These are phyloP conservation scores for Boletus chippewaensis DNA, from an alignment of 1,284 basidiomycete genomes.

Conservation along the genomic window DNA sequence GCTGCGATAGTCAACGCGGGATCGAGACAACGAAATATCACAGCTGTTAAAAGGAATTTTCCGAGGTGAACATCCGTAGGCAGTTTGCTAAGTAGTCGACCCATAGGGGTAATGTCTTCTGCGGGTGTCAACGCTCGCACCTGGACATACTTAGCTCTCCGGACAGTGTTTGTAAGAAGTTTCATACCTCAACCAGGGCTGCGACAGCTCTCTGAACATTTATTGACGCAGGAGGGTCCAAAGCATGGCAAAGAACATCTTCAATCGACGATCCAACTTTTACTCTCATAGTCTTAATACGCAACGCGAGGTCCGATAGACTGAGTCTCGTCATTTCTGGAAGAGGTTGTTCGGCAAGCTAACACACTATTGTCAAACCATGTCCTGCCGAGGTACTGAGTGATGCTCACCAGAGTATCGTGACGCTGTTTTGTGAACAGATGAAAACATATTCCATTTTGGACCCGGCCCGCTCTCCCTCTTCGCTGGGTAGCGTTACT, in stretches of 20 bases:
- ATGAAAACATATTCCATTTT: conserved; percentile 89
- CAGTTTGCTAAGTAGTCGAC: conserved; percentile 83
- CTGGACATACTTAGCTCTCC: conserved; percentile 31
- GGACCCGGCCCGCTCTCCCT: conserved; percentile 90
- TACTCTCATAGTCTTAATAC: conserved; percentile 96
- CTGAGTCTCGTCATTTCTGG: conserved; percentile 97
- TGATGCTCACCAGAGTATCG: conserved; percentile 56
- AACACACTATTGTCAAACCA: conserved; percentile 11
- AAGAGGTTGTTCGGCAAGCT: conserved; percentile 89
- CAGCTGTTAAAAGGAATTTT: conserved; percentile 87
- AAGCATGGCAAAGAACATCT: conserved; percentile 79
- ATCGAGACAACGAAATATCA: conserved; percentile 86
- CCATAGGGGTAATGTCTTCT: conserved; percentile 96
- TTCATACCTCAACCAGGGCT: conserved; percentile 79
- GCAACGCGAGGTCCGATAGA: conserved; percentile 88
- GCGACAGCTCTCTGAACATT: conserved; percentile 93
- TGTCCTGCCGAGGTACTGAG: conserved; percentile 24
- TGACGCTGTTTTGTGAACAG: conserved; percentile 88
- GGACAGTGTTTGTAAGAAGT: background rate
- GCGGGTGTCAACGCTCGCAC: conserved; percentile 77
- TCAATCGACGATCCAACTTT: conserved; percentile 85
- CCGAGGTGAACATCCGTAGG: conserved; percentile 96
- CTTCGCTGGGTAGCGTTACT: conserved; percentile 93
- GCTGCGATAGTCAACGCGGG: conserved; percentile 95
- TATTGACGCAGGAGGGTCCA: conserved; percentile 83